Conservation (phyloP, 1,284 basidiomycete species). For the Apiotrichum mycotoxinovorans region DNA sequence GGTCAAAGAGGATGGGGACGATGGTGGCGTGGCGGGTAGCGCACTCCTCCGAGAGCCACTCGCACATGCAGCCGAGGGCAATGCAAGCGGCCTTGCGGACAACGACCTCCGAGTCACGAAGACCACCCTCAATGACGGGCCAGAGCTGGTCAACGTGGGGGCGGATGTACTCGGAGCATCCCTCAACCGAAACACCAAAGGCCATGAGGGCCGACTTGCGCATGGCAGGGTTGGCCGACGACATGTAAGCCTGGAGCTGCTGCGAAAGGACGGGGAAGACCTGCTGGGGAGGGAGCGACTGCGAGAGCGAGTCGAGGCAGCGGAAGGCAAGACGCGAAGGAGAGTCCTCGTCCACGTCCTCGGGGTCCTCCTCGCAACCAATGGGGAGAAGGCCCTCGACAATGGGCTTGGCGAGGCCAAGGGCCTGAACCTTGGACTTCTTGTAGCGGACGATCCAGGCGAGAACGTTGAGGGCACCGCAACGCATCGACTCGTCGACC, state of each 20-base stretch:
- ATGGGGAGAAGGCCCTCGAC: slow-evolving; percentile 91
- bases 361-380: slow-evolving; percentile 80
- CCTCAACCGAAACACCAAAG: slow-evolving; percentile 93
- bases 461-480: slow-evolving; percentile 88
- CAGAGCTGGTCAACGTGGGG: slow-evolving; percentile 89
- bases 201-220: slow-evolving; percentile 95
- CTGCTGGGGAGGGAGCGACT: slow-evolving; percentile 88
- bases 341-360: slow-evolving; percentile 75
- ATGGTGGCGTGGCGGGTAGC: slow-evolving; percentile 76
- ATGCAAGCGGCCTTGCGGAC: slow-evolving; percentile 95
- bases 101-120: slow-evolving; percentile 74
- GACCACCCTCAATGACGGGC: slow-evolving; percentile 88
- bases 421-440: slow-evolving; percentile 89
- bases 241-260: slow-evolving; percentile 78
- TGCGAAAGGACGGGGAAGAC: slow-evolving; percentile 90
- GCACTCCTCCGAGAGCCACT: slow-evolving; percentile 96
- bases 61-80: slow-evolving; percentile 92
- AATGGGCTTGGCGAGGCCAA: slow-evolving; percentile 80
- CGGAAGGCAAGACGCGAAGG: slow-evolving; percentile 92
- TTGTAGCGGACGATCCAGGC: slow-evolving; percentile 98
- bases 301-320: slow-evolving; percentile 89
- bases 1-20: slow-evolving; percentile 83
- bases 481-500: slow-evolving; percentile 76
- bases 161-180: slow-evolving; percentile 96
- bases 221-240: slow-evolving; percentile 67